A percentile compares a stretch with the other conserved stretches of the same genome.
phyloP scores from a whole-genome alignment of 768 basidiomycete genomes.

The Termitomyces sp. region DNA sequence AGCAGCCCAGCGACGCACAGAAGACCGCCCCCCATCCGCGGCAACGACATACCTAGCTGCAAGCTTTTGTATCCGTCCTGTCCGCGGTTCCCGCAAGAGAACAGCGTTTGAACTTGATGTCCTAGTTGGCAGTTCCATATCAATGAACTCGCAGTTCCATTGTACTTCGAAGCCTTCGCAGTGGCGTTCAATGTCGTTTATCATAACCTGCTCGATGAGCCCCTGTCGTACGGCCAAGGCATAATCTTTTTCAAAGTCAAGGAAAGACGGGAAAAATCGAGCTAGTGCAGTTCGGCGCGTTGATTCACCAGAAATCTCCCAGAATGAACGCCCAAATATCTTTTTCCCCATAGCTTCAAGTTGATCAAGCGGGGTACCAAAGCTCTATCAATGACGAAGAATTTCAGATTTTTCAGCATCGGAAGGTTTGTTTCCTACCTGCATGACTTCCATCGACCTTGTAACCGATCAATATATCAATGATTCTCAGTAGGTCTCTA shows the following conservation, averaged over 20 bases:
- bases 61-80: slow-evolving; percentile 5
- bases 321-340: slow-evolving; percentile 13
- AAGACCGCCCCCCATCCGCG: slow-evolving; percentile 12
- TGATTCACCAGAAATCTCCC: slow-evolving; percentile 12
- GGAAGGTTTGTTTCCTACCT: background rate
- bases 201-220: slow-evolving; percentile 15
- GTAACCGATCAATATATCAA: background rate
- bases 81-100: slow-evolving; percentile 7
- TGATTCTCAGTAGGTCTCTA: background rate
- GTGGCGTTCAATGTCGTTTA: slow-evolving; percentile 12
- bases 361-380: slow-evolving; percentile 9
- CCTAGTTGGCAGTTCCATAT: slow-evolving; percentile 6
- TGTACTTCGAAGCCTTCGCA: slow-evolving; percentile 12
- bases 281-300: slow-evolving; percentile 10
- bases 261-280: slow-evolving; percentile 13
- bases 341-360: slow-evolving; percentile 12
- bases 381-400: slow-evolving; percentile 3
- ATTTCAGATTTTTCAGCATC: background rate
- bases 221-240: slow-evolving; percentile 14
- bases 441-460: slow-evolving; percentile 14
- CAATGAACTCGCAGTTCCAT: slow-evolving; percentile 13
- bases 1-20: slow-evolving; percentile 12
- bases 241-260: slow-evolving; percentile 15
- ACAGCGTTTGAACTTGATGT: slow-evolving; percentile 5
- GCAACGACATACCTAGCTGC: slow-evolving; percentile 9